Evolutionary conservation across 2,329 filamentous ascomycete species (phyloP).

Genomic region (Fusarium luffae): DNA sequence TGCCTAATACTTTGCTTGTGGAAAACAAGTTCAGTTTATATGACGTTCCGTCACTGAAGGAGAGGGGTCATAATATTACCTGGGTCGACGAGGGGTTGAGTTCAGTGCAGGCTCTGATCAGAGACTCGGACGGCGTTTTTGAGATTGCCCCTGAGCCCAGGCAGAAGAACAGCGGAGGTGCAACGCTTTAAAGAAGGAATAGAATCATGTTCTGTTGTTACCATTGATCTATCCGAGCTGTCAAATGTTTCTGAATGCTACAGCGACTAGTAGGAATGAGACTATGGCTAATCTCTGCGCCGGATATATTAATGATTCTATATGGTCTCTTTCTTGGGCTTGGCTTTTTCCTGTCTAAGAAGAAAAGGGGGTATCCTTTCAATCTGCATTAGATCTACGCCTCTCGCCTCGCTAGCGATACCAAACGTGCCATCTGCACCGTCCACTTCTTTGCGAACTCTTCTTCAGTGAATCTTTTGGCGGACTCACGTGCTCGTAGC

Average conservation of each 20-base stretch:
- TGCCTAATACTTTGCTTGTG: conserved; percentile 75
- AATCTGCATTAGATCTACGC: conserved; percentile 40
- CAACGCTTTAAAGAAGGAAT: conserved; percentile 53
- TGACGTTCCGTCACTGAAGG: conserved; percentile 70
- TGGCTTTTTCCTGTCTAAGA: conserved; percentile 6
- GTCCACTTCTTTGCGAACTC: conserved; percentile 86
- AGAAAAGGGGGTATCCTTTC: conserved; percentile 52
- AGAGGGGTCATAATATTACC: conserved; percentile 76
- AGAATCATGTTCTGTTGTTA: background rate
- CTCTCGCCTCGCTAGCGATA: conserved; percentile 57
- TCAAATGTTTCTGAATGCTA: background rate
- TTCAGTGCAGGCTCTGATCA: conserved; percentile 71
- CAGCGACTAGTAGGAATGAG: background rate
- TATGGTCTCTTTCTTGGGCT: conserved; percentile 19
- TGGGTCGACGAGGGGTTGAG: conserved; percentile 73
- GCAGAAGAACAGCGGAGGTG: conserved; percentile 76
- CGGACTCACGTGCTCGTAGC: conserved; percentile 78
- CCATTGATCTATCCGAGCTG: background rate
- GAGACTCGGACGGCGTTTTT: conserved; percentile 73
- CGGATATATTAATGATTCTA: conserved; percentile 29
- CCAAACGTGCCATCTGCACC: conserved; percentile 76
- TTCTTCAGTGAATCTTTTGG: conserved; percentile 86
- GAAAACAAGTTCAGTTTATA: conserved; percentile 75
- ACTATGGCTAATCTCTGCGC: background rate
- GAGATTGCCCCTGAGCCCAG: conserved; percentile 82